Percentiles rank a stretch among this genome's conserved stretches.
These are phyloP conservation scores for Casuarina glauca DNA, from an alignment of 306 rosid species.

Conservation along the genomic window DNA sequence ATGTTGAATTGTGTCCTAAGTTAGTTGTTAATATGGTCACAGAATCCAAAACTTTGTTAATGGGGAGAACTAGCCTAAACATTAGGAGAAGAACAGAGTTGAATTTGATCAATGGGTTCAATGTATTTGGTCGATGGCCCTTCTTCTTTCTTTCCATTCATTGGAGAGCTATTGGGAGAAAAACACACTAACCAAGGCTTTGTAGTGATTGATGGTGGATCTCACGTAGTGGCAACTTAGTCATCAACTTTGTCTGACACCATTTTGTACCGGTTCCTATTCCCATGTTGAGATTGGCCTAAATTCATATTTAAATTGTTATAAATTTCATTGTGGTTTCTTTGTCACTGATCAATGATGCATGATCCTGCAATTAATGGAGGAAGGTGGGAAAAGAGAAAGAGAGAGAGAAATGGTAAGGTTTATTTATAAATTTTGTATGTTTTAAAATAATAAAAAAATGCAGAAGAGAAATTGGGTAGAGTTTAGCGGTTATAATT, in stretches of 20 bases:
- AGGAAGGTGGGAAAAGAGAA: neutral
- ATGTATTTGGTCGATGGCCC: too few species aligned
- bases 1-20: too few species aligned
- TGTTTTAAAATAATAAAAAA: too few species aligned
- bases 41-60: too few species aligned
- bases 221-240: constrained; percentile 2
- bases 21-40: too few species aligned
- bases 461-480: neutral
- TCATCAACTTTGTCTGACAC: constrained; percentile 11
- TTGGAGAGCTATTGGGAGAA: neutral
- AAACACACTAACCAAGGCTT: neutral
- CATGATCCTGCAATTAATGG: neutral
- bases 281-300: neutral
- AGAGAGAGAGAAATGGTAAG: neutral
- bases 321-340: constrained; percentile 1
- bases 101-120: too few species aligned
- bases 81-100: too few species aligned
- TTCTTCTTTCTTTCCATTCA: neutral
- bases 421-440: too few species aligned
- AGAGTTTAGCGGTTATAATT: neutral
- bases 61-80: too few species aligned
- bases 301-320: neutral
- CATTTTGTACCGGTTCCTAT: neutral
- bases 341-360: neutral
- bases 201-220: constrained; percentile 5